These are phyloP conservation scores for Cucurbitaria berberidis DNA, from an alignment of 2,329 filamentous ascomycete species.

Conservation along the genomic window DNA sequence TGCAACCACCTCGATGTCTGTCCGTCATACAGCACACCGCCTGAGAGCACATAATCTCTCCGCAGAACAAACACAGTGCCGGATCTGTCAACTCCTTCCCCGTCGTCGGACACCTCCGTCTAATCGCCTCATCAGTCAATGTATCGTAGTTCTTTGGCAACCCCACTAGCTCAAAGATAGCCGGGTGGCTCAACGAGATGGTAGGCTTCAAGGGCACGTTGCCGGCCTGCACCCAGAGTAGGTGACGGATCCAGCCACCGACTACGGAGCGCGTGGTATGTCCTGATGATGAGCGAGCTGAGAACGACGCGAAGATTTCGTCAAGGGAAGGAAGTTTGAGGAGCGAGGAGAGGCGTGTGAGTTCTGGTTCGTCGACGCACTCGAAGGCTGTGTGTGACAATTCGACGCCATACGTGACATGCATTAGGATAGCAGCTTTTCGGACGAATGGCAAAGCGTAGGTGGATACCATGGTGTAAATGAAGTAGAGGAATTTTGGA, in stretches of 20 bases:
- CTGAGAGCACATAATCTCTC: slow-evolving; percentile 95
- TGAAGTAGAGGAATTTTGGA: slow-evolving; percentile 41
- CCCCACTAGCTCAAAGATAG: slow-evolving; percentile 92
- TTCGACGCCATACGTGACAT: slow-evolving; percentile 87
- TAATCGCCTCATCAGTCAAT: slow-evolving; percentile 89
- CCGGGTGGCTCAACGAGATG: slow-evolving; percentile 74
- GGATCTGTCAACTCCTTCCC: slow-evolving; percentile 92
- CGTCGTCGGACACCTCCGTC: slow-evolving; percentile 81
- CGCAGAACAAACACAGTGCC: slow-evolving; percentile 90
- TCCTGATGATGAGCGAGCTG: slow-evolving; percentile 35
- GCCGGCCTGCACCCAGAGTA: slow-evolving; percentile 50
- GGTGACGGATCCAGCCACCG: slow-evolving; percentile 76
- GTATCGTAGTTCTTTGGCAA: slow-evolving; percentile 91
- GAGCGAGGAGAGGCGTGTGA: slow-evolving; percentile 78
- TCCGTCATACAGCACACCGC: slow-evolving; percentile 85
- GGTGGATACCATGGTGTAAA: slow-evolving; percentile 64
- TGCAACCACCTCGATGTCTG: slow-evolving; percentile 67
- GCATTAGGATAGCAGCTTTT: slow-evolving; percentile 81
- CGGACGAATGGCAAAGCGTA: slow-evolving; percentile 91
- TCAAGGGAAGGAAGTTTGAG: slow-evolving; percentile 80
- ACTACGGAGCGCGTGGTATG: slow-evolving; percentile 58
- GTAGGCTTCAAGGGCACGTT: slow-evolving; percentile 50
- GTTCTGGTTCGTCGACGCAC: slow-evolving; percentile 72
- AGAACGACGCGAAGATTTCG: slow-evolving; percentile 71
- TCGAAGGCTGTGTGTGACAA: slow-evolving; percentile 69